Evolutionary conservation across 257 asterid genomes (phyloP), one percentile per base, ranked within the genome.

Genomic region (Solanum corneliomulleri): DNA sequence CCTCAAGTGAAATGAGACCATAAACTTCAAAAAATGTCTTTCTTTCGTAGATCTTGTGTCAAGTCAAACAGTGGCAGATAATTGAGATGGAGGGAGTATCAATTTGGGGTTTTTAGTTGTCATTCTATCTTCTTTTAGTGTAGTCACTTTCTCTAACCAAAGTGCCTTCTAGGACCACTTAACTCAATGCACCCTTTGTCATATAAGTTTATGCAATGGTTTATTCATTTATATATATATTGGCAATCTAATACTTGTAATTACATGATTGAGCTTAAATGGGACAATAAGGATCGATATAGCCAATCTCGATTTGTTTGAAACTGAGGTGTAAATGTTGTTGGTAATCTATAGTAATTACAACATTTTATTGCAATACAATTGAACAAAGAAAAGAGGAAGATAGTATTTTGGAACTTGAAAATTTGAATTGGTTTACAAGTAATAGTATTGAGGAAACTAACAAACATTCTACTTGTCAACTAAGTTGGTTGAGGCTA

Each of bases 401-500:
- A 1, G 52, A 11, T 72, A 15, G 47, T 20, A 37, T 20, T 14
- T 52, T 29, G 33, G 3, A 13, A 69, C 39, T 69, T 70, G 14
- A 37, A 66, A 27, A 14, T 27, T 68, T 8, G 77, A 70, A 70
- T 70, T 31, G 44, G 77, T 31, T 70, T 70, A 15, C 44, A 70
- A 70, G 42, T 31, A 70, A 44, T 42, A 31, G 25, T 31, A 42
- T 42, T 42, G 45, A 3, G 9, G 49, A 31, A 70, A 69, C 33
- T 31, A 41, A 23, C 12, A 14, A 15, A 15, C 42, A 31, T 7
- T 69, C 12, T 44, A 11, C 49, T 90, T 95, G 88, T 95, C 99
- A 0, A 92, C 98, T n/a, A 95, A 95, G 75, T 86, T 93, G 84
- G 92, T 96, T 80, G 93, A 90, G 1, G 89, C 89, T 86, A 91